Conservation (phyloP, 1,284 basidiomycete genomes). For the Ganoderma lucidum region DNA sequence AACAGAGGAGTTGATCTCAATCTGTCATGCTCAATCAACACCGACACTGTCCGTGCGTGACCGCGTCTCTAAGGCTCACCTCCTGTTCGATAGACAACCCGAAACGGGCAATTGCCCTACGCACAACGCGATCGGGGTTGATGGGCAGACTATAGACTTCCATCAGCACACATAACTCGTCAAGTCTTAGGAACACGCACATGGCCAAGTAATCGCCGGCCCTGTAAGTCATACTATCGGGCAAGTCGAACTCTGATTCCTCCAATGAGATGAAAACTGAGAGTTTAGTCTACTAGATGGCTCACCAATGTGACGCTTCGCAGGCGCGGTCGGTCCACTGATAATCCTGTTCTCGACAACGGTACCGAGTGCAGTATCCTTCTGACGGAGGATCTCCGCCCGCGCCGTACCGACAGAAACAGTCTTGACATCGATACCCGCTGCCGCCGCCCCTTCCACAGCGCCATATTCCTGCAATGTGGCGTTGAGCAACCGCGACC, state of each 20-base stretch:
- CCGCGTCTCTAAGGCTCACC: conserved; percentile 36
- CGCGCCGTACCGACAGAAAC: conserved; percentile 46
- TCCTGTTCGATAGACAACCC: conserved; percentile 52
- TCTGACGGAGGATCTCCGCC: conserved; percentile 49
- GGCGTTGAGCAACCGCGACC: background rate
- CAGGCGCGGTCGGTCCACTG: conserved; percentile 48
- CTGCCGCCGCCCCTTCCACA: conserved; percentile 15
- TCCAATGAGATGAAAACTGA: background rate
- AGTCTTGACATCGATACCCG: conserved; percentile 43
- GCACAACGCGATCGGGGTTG: conserved; percentile 51
- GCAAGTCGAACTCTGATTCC: conserved; percentile 47
- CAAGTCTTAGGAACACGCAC: conserved; percentile 33
- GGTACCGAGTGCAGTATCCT: conserved; percentile 49
- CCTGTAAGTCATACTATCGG: conserved; percentile 46
- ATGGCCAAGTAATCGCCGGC: conserved; percentile 59
- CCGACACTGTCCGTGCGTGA: background rate
- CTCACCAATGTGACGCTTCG: conserved; percentile 50
- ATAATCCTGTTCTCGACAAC: conserved; percentile 52
- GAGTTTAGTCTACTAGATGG: background rate
- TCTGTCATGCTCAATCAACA: conserved; percentile 33
- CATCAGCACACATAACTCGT: background rate
- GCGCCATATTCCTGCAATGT: conserved; percentile 42
- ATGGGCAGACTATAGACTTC: conserved; percentile 45
- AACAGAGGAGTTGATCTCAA: conserved; percentile 47
- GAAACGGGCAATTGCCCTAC: conserved; percentile 50